Base-by-base conservation (phyloP, 2,329 filamentous ascomycete genomes). In the Amesomyces nigricolor region DNA sequence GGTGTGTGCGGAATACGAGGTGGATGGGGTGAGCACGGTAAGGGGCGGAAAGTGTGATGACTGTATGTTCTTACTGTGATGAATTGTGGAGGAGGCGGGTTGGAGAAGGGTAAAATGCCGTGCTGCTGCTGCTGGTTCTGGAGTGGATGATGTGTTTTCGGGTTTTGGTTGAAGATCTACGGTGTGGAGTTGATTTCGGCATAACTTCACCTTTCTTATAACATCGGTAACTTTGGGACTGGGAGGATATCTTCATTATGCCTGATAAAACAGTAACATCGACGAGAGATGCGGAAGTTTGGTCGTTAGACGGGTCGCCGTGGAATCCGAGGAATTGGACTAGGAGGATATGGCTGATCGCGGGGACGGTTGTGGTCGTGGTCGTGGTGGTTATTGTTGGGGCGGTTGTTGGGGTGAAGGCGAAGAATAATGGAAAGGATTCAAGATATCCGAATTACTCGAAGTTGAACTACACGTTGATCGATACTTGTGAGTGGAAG, bases 271-370 rank as follows among this genome's bases (percentile, higher is more conserved):
- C 45, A 9, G 11, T 39, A 5, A 38, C 51, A 2, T 48, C 53
- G 14, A 6, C 37, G 2, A 37, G 39, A 5, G 53, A 51, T 14
- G 11, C 19, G 14, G 38, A 19, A n/a, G 14, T 13, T 9, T 32
- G 16, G 22, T 38, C 29, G 2, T 9, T 3, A 5, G 30, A 3
- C 2, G 8, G 4, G 5, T 51, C 51, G 8, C 54, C 52, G 5
- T 64, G 63, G 63, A 64, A 82, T 58, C 75, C 77, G 0, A 71
- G 72, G 48, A 72, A 72, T 46, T 86, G 82, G 82, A 70, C 75
- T 40, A 76, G 77, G 64, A 76, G 73, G 56, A 72, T 70, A 10
- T 84, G 78, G 76, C 65, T 73, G 19, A 68, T 73, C 35, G 63
- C 78, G 5, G 73, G 29, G n/a, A 53, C 61, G 4, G 53, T 43